phyloP scores from a whole-genome alignment of 108 stramenopile species.

The Thalassiosira profunda region DNA sequence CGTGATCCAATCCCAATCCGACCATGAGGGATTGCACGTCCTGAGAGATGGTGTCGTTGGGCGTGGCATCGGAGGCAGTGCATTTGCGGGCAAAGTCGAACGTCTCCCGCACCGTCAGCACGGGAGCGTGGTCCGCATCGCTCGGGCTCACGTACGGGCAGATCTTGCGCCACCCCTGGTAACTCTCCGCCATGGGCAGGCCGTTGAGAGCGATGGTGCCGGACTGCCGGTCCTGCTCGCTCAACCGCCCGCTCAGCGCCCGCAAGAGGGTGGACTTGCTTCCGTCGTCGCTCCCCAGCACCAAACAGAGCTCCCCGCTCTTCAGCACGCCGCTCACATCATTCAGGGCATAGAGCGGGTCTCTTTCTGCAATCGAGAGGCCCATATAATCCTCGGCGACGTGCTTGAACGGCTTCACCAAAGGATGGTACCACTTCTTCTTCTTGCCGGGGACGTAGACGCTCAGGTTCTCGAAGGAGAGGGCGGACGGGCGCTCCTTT shows the following conservation, averaged over 20 bases:
- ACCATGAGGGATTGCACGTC: constrained; percentile 30
- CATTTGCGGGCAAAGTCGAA: constrained; percentile 47
- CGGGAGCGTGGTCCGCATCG: constrained; percentile 41
- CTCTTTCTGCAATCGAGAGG: constrained; percentile 11
- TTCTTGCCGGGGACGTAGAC: constrained; percentile 31
- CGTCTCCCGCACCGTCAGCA: constrained; percentile 54
- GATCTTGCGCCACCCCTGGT: constrained; percentile 42
- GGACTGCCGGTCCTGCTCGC: constrained; percentile 17
- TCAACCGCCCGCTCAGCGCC: constrained; percentile 20
- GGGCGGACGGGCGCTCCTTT: not conserved
- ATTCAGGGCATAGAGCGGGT: constrained; percentile 33
- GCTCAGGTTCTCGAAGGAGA: constrained; percentile 39
- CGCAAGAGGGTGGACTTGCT: constrained; percentile 35
- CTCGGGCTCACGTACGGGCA: constrained; percentile 38
- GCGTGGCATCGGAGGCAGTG: constrained; percentile 7
- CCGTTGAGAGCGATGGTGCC: constrained; percentile 43
- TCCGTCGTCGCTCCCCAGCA: constrained; percentile 25
- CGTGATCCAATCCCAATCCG: constrained; percentile 58
- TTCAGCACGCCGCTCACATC: constrained; percentile 25
- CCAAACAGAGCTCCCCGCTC: constrained; percentile 29
- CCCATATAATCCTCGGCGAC: constrained; percentile 37
- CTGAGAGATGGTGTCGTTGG: constrained; percentile 1
- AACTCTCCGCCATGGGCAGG: constrained; percentile 21
- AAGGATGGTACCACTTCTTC: not conserved
- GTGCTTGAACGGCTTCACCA: constrained; percentile 14